Evolutionary conservation across 2,329 filamentous ascomycete species (phyloP).

Genomic region (Colletotrichum cuscutae): DNA sequence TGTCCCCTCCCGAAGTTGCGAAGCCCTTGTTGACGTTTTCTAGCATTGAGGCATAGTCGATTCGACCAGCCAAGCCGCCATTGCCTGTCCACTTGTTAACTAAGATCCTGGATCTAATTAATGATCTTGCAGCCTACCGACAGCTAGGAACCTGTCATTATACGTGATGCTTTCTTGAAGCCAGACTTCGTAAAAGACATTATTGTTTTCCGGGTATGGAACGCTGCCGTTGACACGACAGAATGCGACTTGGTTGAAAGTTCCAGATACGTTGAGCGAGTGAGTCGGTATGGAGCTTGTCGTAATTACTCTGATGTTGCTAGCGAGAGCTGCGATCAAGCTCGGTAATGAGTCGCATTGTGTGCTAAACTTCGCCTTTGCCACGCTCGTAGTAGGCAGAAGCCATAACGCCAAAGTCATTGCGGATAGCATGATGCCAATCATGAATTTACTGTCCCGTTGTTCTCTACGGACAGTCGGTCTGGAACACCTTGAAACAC

Average conservation of each 20-base stretch:
- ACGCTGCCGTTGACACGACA: constrained; percentile 13
- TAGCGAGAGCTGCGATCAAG: background rate
- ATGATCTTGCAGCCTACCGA: background rate
- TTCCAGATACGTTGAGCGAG: background rate
- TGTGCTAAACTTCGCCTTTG: background rate
- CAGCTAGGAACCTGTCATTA: constrained; percentile 12
- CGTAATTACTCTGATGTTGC: background rate
- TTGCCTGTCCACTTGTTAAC: constrained; percentile 1
- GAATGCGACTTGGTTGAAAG: constrained; percentile 2
- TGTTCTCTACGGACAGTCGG: background rate
- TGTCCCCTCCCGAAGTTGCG: constrained; percentile 17
- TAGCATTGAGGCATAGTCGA: constrained; percentile 17
- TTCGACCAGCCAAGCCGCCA: constrained; percentile 13
- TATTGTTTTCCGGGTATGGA: constrained; percentile 7
- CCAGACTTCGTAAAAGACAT: constrained; percentile 15
- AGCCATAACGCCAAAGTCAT: constrained; percentile 1
- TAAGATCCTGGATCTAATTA: background rate
- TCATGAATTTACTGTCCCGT: background rate
- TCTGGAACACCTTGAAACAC: too few species aligned
- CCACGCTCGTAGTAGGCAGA: background rate
- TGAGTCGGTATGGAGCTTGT: background rate
- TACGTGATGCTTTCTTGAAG: background rate
- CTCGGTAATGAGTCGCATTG: background rate
- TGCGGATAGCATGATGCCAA: constrained; percentile 16
- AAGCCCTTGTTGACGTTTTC: constrained; percentile 20